Base-by-base conservation (phyloP, 2,329 filamentous ascomycete species). In the Ophiocordyceps robertsii region DNA sequence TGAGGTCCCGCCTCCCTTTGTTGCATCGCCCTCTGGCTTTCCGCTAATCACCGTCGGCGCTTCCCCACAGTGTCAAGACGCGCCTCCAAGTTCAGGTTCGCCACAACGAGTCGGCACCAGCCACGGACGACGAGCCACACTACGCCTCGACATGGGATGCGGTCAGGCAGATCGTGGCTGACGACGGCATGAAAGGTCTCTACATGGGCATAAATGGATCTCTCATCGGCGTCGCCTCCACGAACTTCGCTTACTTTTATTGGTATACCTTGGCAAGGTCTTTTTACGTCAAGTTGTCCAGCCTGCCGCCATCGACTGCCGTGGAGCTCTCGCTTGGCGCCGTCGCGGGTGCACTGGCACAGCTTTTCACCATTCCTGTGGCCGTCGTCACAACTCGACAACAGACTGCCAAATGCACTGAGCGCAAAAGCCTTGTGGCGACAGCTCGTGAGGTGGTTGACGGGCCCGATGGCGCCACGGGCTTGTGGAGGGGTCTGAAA, bases 181-280 rank as follows among this genome's bases (percentile, higher is more conserved):
- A 77, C 42, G 92, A 98, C 52, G 92, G 92, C 29, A 44, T 92
- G 9, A 56, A 69, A 38, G 92, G 92, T 7, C 75, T 98, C 8
- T 98, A 98, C 56, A 79, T 84, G 41, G 92, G 92, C 46, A 89
- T 98, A 60, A 73, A 78, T 46, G 89, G 90, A 40, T 80, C 89
- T 5, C 70, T 98, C 16, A 67, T 96, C 41, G 92, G 92, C 42
- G 92, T 98, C 31, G 90, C 88, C 2, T 95, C 89, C 24, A 96
- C 90, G 41, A 98, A 98, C 64, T 98, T 98, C 60, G 92, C 92
- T 55, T 98, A 98, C 67, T 98, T 98, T 62, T 98, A 98, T 68
- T 96, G 90, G 89, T 96, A 96, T 62, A 90, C 87, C 6, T 67
- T 92, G 27, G 86, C 95, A 29, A 80, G 92, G 48, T 78, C 78